A percentile compares a stretch with the other conserved stretches of the same genome.
Conservation (phyloP, 2,329 filamentous ascomycete species). For the Talaromyces albobiverticillius region DNA sequence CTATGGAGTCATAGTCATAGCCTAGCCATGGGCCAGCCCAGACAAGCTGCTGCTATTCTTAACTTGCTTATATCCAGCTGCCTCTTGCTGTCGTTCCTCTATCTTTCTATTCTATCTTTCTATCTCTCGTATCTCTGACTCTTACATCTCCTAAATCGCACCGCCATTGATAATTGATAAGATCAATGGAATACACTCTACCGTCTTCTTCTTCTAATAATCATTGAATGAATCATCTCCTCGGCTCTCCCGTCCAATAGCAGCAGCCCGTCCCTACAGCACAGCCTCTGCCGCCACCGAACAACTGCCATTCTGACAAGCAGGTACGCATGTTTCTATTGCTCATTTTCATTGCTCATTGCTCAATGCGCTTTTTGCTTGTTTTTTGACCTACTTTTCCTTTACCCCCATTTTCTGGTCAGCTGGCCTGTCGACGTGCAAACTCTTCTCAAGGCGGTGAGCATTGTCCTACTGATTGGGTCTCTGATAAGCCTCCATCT, state of each 20-base stretch:
- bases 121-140: too few species aligned
- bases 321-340: not conserved
- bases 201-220: not conserved
- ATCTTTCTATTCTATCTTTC: too few species aligned
- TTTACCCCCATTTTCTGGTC: not conserved
- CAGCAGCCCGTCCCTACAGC: not conserved
- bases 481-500: conserved; percentile 10
- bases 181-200: too few species aligned
- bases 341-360: not conserved
- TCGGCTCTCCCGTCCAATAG: conserved; percentile 10
- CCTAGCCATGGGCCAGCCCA: too few species aligned
- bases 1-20: too few species aligned
- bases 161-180: not conserved
- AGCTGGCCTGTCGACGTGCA: conserved; percentile 10
- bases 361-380: not conserved
- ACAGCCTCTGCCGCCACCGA: not conserved
- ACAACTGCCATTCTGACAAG: not conserved
- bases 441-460: conserved; percentile 14
- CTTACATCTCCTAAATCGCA: too few species aligned
- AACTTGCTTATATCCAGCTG: too few species aligned
- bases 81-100: too few species aligned
- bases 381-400: too few species aligned
- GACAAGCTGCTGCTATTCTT: too few species aligned
- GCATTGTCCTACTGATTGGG: conserved; percentile 2
- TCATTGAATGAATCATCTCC: too few species aligned